Conservation (phyloP, 306 rosid species). For the Cyclanthera cordifolia region DNA sequence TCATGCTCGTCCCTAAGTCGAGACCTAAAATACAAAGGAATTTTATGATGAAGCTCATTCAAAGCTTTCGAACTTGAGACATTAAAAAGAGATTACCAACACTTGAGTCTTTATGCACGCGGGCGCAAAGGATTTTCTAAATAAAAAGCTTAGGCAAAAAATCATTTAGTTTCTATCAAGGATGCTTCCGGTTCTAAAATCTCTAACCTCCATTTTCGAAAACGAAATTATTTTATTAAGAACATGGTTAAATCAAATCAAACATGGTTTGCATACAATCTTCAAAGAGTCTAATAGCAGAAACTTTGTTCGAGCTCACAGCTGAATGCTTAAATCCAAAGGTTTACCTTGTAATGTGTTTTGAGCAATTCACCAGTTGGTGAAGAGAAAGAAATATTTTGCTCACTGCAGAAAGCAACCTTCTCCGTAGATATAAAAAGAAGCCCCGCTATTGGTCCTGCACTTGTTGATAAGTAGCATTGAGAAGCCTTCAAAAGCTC, state of each 20-base stretch:
- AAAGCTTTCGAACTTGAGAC: too few species aligned
- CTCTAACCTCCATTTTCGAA: neutral
- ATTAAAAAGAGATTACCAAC: too few species aligned
- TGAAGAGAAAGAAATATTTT: conserved; percentile 36
- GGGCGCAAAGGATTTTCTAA: too few species aligned
- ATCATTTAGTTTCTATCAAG: neutral
- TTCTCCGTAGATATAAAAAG: conserved; percentile 57
- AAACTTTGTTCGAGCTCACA: neutral
- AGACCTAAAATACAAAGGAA: too few species aligned
- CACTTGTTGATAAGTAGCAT: conserved; percentile 62
- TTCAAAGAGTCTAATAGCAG: neutral
- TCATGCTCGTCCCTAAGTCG: too few species aligned
- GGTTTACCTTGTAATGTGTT: conserved; percentile 52
- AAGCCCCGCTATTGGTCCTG: conserved; percentile 77
- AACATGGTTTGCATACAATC: neutral
- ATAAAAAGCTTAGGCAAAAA: neutral
- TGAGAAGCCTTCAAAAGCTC: conserved; percentile 73
- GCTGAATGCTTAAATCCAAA: neutral
- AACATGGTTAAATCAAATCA: neutral
- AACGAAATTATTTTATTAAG: neutral
- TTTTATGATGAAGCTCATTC: too few species aligned
- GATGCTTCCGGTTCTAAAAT: neutral
- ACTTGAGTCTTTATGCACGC: too few species aligned
- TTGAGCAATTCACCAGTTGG: conserved; percentile 24
- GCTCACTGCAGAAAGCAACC: conserved; percentile 70